These are phyloP conservation scores for Orychophragmus violaceus DNA, from an alignment of 345 rosid genomes.

Conservation along the genomic window DNA sequence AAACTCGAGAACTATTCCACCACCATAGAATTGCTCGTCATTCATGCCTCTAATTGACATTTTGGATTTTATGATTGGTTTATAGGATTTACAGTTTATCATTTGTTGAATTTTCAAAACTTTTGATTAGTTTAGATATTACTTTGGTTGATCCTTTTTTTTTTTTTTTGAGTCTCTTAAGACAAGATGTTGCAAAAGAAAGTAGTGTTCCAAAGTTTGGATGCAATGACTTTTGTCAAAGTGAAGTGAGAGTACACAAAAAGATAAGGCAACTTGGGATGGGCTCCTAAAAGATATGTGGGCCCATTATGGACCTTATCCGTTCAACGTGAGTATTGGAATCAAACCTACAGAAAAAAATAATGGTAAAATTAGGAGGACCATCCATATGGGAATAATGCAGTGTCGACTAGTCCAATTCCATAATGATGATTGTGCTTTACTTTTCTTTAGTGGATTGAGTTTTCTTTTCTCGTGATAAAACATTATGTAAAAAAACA, in stretches of 20 bases:
- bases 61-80: neutral
- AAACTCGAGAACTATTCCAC: neutral
- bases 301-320: neutral
- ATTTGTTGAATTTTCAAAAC: neutral
- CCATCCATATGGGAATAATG: neutral
- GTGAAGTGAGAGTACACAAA: neutral
- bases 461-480: neutral
- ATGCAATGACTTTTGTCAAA: neutral
- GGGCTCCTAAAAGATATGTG: neutral
- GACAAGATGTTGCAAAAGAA: neutral
- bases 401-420: neutral
- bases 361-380: neutral
- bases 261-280: neutral
- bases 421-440: neutral
- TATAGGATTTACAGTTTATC: neutral
- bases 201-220: slow-evolving; percentile 7
- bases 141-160: neutral
- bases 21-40: neutral
- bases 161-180: neutral
- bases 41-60: neutral
- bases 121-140: neutral
- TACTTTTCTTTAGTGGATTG: neutral
- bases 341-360: neutral
- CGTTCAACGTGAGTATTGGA: neutral
- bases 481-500: no score